phyloP scores from a whole-genome alignment of 352 stramenopile species.

The Lagenidium giganteum region DNA sequence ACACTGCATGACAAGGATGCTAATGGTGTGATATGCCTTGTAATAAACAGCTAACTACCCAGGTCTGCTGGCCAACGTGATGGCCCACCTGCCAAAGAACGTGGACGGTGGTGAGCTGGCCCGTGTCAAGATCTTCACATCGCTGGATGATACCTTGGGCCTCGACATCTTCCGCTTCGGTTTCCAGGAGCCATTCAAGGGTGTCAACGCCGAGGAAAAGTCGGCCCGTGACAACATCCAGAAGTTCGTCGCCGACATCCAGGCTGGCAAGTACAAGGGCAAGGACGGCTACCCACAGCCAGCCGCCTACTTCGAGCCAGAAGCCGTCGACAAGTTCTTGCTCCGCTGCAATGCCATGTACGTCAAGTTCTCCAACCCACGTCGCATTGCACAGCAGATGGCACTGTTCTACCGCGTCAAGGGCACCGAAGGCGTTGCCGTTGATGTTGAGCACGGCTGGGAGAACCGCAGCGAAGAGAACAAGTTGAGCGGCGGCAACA shows the following conservation, averaged over 20 bases:
- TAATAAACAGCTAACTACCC: conserved; percentile 62
- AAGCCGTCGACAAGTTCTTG: conserved; percentile 46
- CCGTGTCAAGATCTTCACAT: conserved; percentile 83
- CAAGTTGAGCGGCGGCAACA: conserved; percentile 32
- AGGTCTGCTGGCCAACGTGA: conserved; percentile 40
- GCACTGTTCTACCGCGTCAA: conserved; percentile 40
- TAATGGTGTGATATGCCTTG: conserved; percentile 11
- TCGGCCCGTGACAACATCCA: conserved; percentile 36
- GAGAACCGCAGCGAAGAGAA: conserved; percentile 59
- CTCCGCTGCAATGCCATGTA: conserved; percentile 59
- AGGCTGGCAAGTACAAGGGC: conserved; percentile 47
- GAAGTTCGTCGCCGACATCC: conserved; percentile 47
- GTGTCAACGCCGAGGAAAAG: conserved; percentile 38
- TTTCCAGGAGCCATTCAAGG: conserved; percentile 46
- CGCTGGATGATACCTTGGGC: conserved; percentile 60
- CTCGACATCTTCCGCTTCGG: conserved; percentile 78
- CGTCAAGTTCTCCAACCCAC: conserved; percentile 53
- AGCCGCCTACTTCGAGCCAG: conserved; percentile 39
- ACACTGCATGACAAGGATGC: conserved; percentile 6
- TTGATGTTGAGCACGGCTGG: conserved; percentile 71
- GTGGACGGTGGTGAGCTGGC: conserved; percentile 41
- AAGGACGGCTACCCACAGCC: conserved; percentile 33
- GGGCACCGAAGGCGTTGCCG: conserved; percentile 51
- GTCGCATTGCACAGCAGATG: conserved; percentile 47
- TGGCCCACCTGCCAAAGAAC: conserved; percentile 46